Base-by-base conservation (phyloP, 2,329 filamentous ascomycete species). In the Epichloe festucae region DNA sequence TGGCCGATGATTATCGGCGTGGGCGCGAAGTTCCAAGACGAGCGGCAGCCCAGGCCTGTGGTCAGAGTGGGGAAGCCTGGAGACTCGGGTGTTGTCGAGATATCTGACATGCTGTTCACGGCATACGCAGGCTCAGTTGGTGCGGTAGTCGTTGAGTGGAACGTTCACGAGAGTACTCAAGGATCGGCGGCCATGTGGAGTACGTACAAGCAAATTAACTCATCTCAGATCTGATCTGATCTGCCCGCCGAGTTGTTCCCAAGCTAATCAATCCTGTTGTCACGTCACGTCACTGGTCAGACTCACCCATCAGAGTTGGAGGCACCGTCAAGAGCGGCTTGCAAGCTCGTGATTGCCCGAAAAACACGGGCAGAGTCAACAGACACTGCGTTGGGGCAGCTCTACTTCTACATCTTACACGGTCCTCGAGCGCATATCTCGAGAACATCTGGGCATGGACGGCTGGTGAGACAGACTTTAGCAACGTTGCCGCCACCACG, bases 111-210 rank as follows among this genome's bases (percentile, higher is more conserved):
- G 61, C 74, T 87, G 36, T 69, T 87, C 17, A 74, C 74, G 55
- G 81, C 78, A 0, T 69, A 74, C 55, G 82, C 81, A 2, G 70
- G 75, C 8, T 71, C 77, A n/a, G 69, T 76, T 10, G 79, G 82
- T 41, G 78, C 79, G 0, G 72, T 83, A 3, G 65, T 87, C 6
- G 75, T 86, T 51, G 71, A 87, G 58, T 85, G 78, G 73, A 87
- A 87, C 60, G 67, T 85, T 2, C 68, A 63, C 6, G 67, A 67
- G 8, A 57, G 55, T 1, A 46, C 44, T 5, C 60, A 65, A 38
- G 71, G 70, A 10, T 67, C 68, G 3, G 67, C 64, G 0, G 78
- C 73, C 4, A 71, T 82, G 58, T 81, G 77, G 77, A 76, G 38
- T 40, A 40, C 17, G 38, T 17, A 40, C 17, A 40, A 40, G 27